These are phyloP conservation scores for Bromus sterilis DNA, from an alignment of 176 grass and related monocot species.

Conservation along the genomic window DNA sequence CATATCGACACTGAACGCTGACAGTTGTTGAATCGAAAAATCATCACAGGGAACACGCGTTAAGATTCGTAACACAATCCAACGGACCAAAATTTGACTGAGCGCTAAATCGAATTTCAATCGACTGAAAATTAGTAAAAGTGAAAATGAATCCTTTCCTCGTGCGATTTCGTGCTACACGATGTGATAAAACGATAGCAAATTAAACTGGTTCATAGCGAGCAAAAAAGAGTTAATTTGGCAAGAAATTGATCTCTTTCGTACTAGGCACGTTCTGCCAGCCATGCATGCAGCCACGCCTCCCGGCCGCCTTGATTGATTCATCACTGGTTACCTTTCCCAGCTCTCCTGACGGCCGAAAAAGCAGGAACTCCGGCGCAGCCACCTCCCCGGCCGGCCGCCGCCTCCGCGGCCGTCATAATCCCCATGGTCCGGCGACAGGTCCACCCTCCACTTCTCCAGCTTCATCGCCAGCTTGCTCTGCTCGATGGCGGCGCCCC, in stretches of 20 bases:
- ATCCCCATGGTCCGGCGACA: conserved; percentile 26
- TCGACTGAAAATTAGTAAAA: too few relatives aligned
- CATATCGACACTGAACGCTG: too few relatives aligned
- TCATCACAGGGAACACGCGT: too few relatives aligned
- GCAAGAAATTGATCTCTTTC: not conserved
- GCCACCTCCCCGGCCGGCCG: not conserved
- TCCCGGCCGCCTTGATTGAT: not conserved
- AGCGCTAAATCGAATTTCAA: too few relatives aligned
- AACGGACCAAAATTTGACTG: too few relatives aligned
- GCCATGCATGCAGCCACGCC: not conserved
- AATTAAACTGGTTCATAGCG: not conserved
- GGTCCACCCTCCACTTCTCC: conserved; percentile 51
- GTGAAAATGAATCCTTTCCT: too few relatives aligned
- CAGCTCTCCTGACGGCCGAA: conserved; percentile 11
- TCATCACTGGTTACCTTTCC: not conserved
- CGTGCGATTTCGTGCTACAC: too few relatives aligned
- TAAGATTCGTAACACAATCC: too few relatives aligned
- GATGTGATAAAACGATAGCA: not conserved
- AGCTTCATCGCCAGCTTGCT: conserved; percentile 42
- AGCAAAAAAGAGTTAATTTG: not conserved
- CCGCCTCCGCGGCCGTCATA: not conserved
- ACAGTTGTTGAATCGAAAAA: too few relatives aligned
- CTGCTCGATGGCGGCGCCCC: conserved; percentile 31
- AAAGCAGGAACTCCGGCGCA: not conserved
- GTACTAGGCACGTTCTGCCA: not conserved